Base-by-base conservation (phyloP, 1,139 yeast species). In the Ogataea hybrid region DNA sequence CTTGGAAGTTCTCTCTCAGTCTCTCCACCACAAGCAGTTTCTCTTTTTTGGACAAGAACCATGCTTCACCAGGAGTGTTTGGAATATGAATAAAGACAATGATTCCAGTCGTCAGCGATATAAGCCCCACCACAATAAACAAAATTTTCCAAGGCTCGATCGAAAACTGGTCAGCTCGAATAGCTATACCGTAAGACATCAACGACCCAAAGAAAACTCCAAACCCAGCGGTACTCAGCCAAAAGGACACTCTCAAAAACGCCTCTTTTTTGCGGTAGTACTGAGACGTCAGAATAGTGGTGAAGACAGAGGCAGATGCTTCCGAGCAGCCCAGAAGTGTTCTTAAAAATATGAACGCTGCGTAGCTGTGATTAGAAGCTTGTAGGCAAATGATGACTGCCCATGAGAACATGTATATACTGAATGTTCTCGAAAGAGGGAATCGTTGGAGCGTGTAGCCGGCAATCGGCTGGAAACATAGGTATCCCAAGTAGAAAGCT, bases 401-500 rank as follows among this genome's bases (percentile, higher is more conserved):
- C 81, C 81, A 76, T 3, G 66, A 6, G 11, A 73, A 41, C 34
- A 75, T 64, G 43, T 67, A 64, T 3, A 51, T 31, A 2, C 70
- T 55, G 6, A 68, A 54, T 2, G 64, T 53, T 42, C 67, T 71
- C 7, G 71, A 65, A 23, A 74, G 59, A 2, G 77, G 76, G 43
- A 69, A 68, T 31, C 55, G 58, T 53, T 73, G 77, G 36, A 73
- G 55, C 4, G 71, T 42, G 30, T 60, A 52, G 16, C 68, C 67
- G 2, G 76, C 70, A 9, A 77, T 74, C 39, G 68, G 20, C 14
- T 38, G 41, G 25, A 25, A 38, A 17, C 59, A 58, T 33, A 77
- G 56, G 28, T 74, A 75, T 8, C 81, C 82, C 32, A 75, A 54
- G 53, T 79, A 78, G 48, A 78, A 78, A 1, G 78, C 69, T 6